A percentile compares a stretch with the other conserved stretches of the same genome.
Evolutionary conservation across 805 yeast genomes (phyloP).

Genomic region (Pichia nanzhaoensis): DNA sequence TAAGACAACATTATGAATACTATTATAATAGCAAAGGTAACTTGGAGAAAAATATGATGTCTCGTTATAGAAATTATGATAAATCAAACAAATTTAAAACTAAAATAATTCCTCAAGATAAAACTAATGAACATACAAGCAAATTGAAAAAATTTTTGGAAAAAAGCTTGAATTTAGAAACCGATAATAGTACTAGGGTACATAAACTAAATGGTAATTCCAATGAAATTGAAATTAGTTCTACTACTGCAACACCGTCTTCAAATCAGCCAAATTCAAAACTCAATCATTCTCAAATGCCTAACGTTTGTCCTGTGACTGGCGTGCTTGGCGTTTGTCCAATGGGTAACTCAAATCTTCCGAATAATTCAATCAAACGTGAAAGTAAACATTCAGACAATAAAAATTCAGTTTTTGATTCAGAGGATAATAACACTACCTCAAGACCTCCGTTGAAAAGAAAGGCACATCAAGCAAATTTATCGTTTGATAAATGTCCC

Average conservation of each 20-base stretch:
- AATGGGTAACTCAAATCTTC: constrained; percentile 9
- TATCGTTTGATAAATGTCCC: constrained; percentile 24
- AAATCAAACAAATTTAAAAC: constrained; percentile 22
- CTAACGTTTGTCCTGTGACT: constrained; percentile 19
- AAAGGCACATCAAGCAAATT: constrained; percentile 1
- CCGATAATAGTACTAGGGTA: constrained; percentile 6
- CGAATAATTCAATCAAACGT: background rate
- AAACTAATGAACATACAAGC: constrained; percentile 27
- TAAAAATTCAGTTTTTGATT: background rate
- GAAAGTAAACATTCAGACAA: background rate
- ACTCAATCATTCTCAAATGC: background rate
- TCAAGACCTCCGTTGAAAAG: background rate
- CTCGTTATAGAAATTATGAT: constrained; percentile 29
- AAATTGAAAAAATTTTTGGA: constrained; percentile 30
- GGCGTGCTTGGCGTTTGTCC: constrained; percentile 24
- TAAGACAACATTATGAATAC: constrained; percentile 33
- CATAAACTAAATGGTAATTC: constrained; percentile 2
- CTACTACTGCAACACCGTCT: background rate
- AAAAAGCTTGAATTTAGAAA: constrained; percentile 17
- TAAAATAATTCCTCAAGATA: constrained; percentile 19
- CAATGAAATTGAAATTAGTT: constrained; percentile 7
- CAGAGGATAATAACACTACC: background rate
- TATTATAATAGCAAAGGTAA: constrained; percentile 29
- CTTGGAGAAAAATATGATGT: constrained; percentile 25
- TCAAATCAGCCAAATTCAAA: background rate